Conservation (phyloP, 768 basidiomycete genomes). For the Naganishia friedmannii region DNA sequence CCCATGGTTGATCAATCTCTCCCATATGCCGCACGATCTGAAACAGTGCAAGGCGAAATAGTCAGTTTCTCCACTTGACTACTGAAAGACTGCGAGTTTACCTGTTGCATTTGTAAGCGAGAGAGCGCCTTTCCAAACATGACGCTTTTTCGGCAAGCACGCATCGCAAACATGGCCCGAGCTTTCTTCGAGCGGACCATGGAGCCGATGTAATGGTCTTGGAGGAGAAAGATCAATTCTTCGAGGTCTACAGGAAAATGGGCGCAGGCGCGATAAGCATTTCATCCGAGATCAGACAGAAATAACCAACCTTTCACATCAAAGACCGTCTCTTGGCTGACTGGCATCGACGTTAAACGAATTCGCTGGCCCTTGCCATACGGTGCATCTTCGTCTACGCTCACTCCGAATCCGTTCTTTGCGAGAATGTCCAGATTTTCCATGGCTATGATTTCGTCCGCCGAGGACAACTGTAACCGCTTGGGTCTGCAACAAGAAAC, state of each 20-base stretch:
- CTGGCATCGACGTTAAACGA: constrained; percentile 73
- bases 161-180: constrained; percentile 90
- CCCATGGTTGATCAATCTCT: constrained; percentile 56
- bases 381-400: constrained; percentile 58
- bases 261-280: constrained; percentile 16
- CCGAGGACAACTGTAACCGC: constrained; percentile 74
- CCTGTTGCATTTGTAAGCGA: constrained; percentile 67
- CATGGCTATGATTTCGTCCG: constrained; percentile 79
- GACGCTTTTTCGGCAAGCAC: constrained; percentile 91
- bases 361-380: constrained; percentile 56
- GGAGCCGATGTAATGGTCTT: constrained; percentile 69
- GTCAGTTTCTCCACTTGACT: not conserved
- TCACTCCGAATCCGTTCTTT: constrained; percentile 85
- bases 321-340: constrained; percentile 87
- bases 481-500: constrained; percentile 61
- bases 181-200: constrained; percentile 92
- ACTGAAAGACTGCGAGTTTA: constrained; percentile 31
- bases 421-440: constrained; percentile 82
- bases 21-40: constrained; percentile 53
- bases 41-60: constrained; percentile 30
- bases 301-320: constrained; percentile 69
- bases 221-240: constrained; percentile 82
- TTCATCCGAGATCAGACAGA: not conserved
- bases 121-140: constrained; percentile 90
- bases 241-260: constrained; percentile 70